Base-by-base conservation (phyloP, 805 yeast species). In the Hanseniaspora pseudoguilliermondii region DNA sequence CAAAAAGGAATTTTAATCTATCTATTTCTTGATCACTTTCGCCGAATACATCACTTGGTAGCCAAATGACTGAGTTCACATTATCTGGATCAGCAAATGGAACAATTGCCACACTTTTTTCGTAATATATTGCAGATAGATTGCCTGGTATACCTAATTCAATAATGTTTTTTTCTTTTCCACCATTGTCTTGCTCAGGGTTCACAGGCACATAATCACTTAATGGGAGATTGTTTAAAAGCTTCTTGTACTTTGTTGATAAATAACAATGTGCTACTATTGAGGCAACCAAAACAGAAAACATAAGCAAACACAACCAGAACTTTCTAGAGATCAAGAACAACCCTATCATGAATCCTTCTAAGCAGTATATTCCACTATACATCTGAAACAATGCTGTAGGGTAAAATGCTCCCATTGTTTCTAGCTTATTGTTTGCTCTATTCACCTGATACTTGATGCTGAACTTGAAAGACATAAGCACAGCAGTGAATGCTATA, bases 361-460 rank as follows among this genome's bases (percentile, higher is more conserved):
- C 95, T 63, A 86, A 73, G 62, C 89, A 86, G 65, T 89, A 89
- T 1, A 89, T 69, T 0, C 97, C 97, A 0, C 85, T 74, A 63
- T 84, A 87, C 46, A 89, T 67, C 57, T 87, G 95, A 57, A 84
- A 74, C 20, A 89, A 67, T 0, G 95, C 95, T 2, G 73, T 72
- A 1, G 93, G 86, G 65, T 86, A 89, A 47, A 84, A 71, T 57
- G 72, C 73, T 0, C 96, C 96, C 62, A 73, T 69, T 0, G 87
- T 81, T 62, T 84, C 91, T 2, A 84, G 76, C 21, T n/a, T 25
- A 42, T 69, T 70, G 58, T 80, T 79, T 15, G 65, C 68, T 40
- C 67, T 70, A 59, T 76, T 74, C 64, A 76, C 82, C 49, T 82
- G 78, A 61, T 77, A 80, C 59, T 77, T 76, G 57, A 82, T 70